These are phyloP conservation scores for Clarireedia monteithiana DNA, from an alignment of 2,329 filamentous ascomycete species.

Conservation along the genomic window DNA sequence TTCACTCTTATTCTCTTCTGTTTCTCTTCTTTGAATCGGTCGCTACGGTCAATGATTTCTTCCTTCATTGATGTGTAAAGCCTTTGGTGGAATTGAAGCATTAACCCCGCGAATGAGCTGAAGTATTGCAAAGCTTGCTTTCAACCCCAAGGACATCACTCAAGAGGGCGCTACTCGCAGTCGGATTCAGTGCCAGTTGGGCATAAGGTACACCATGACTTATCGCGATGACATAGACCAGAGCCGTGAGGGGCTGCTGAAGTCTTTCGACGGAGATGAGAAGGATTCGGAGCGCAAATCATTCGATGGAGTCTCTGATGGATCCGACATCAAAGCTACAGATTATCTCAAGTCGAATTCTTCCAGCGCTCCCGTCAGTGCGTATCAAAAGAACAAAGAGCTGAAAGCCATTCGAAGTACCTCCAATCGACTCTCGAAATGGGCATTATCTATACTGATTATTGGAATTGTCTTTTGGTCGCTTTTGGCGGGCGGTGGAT, in stretches of 20 bases:
- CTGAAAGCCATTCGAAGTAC: constrained; percentile 17
- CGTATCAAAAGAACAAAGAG: constrained; percentile 16
- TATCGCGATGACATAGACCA: constrained; percentile 15
- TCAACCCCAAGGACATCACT: neutral
- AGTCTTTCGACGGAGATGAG: constrained; percentile 20
- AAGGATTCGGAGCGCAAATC: constrained; percentile 27
- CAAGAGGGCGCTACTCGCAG: too few relatives aligned
- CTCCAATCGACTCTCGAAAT: constrained; percentile 25
- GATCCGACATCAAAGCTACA: constrained; percentile 34
- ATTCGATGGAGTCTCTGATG: constrained; percentile 28
- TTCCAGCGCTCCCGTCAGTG: constrained; percentile 23
- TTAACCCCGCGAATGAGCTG: neutral
- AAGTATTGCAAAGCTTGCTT: neutral
- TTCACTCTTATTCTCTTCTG: too few relatives aligned
- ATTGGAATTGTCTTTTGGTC: constrained; percentile 26
- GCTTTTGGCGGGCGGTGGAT: constrained; percentile 24
- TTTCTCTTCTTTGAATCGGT: too few relatives aligned
- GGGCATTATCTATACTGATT: constrained; percentile 19
- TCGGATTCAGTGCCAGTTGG: neutral
- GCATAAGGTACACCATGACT: neutral
- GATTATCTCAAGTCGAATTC: constrained; percentile 32
- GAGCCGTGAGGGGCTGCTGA: constrained; percentile 28
- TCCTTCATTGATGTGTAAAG: too few relatives aligned
- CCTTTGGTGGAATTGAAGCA: too few relatives aligned
- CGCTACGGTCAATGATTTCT: too few relatives aligned